Percentiles rank a stretch among this genome's conserved stretches.
Conservation (phyloP, 1,284 basidiomycete species). For the Vanrija pseudolonga region DNA sequence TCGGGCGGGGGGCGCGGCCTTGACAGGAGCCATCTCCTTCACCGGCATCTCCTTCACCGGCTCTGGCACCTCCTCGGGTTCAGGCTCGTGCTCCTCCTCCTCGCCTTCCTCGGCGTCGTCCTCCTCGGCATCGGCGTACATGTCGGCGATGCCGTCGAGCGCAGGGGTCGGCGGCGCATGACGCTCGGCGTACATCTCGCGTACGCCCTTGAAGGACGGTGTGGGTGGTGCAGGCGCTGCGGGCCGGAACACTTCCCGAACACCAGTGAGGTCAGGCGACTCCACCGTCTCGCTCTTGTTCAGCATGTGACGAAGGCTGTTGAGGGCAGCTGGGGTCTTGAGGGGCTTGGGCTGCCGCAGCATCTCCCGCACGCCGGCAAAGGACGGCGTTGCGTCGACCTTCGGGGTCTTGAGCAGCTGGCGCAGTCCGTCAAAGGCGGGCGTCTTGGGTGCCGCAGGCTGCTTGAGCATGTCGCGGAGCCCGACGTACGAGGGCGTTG, state of each 20-base stretch:
- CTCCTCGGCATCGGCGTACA: constrained; percentile 1
- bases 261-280: constrained; percentile 2
- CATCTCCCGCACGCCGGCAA: constrained; percentile 25
- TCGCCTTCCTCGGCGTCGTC: no score
- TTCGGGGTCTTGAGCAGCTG: constrained; percentile 7
- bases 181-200: constrained; percentile 21
- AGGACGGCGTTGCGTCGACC: constrained; percentile 20
- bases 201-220: constrained; percentile 24
- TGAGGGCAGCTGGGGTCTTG: neutral
- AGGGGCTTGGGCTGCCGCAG: constrained; percentile 6
- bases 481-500: constrained; percentile 28
- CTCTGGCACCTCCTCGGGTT: no score
- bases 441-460: neutral
- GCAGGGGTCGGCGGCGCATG: constrained; percentile 17
- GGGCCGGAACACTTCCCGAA: constrained; percentile 1
- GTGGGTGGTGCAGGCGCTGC: constrained; percentile 10
- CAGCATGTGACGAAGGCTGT: no score
- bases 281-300: no score
- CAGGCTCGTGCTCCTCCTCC: no score
- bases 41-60: no score
- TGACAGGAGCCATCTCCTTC: neutral
- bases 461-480: constrained; percentile 19
- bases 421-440: neutral
- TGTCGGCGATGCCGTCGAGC: constrained; percentile 21
- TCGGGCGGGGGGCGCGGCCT: no score